Conservation (phyloP, 805 yeast genomes). For the Yarrowia divulgata region DNA sequence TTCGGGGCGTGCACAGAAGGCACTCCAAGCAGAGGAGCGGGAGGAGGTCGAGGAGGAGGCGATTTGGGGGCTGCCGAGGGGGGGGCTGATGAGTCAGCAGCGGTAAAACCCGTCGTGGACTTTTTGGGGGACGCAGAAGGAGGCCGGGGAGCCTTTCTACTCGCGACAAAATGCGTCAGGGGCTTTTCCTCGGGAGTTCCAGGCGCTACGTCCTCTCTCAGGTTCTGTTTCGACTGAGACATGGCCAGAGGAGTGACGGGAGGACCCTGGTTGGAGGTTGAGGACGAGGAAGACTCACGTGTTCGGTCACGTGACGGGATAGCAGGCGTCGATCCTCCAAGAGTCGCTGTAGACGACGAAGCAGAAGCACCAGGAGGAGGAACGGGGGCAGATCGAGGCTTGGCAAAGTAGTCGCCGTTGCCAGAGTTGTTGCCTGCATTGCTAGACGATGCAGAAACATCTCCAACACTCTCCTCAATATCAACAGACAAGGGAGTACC, state of each 20-base stretch:
- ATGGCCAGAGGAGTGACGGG: constrained; percentile 32
- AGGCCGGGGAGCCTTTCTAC: constrained; percentile 50
- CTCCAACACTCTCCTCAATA: background rate
- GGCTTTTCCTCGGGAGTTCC: constrained; percentile 24
- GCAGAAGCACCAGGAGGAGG: constrained; percentile 43
- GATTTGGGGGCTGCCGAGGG: constrained; percentile 43
- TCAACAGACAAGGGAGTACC: constrained; percentile 30
- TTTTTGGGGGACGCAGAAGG: constrained; percentile 41
- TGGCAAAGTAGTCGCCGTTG: constrained; percentile 42
- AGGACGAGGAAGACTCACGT: background rate
- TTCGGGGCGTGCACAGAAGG: constrained; percentile 46
- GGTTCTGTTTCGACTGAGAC: constrained; percentile 23
- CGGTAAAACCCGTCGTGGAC: too few species aligned
- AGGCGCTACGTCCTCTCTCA: constrained; percentile 22
- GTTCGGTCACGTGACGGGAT: constrained; percentile 35
- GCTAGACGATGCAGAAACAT: background rate
- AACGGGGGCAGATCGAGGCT: constrained; percentile 49
- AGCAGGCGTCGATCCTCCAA: constrained; percentile 40
- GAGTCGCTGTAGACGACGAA: constrained; percentile 7
- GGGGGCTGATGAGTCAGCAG: background rate
- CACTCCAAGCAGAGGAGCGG: constrained; percentile 55
- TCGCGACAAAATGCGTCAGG: constrained; percentile 44
- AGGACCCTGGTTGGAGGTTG: constrained; percentile 6
- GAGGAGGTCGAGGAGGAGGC: constrained; percentile 53
- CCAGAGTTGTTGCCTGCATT: background rate